A percentile compares a stretch with the other conserved stretches of the same genome.
Conservation (phyloP, 495 filamentous ascomycete species). For the Articulospora tetracladia region DNA sequence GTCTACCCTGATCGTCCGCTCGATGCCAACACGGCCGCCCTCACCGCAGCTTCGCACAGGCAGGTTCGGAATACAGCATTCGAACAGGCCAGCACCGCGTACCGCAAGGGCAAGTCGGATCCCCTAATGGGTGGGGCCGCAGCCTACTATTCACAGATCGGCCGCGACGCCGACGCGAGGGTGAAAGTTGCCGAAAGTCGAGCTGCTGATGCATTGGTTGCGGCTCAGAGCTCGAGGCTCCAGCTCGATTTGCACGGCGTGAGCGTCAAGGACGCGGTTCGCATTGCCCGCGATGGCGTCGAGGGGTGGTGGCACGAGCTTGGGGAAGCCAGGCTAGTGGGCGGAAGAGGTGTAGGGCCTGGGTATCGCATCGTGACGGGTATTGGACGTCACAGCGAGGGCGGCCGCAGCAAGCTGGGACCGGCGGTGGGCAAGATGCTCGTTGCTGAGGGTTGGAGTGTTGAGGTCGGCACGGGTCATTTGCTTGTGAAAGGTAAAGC, state of each 20-base stretch:
- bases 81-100: slow-evolving; percentile 54
- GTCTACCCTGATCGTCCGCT: background rate
- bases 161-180: slow-evolving; percentile 46
- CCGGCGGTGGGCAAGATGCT: slow-evolving; percentile 79
- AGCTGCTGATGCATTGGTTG: slow-evolving; percentile 53
- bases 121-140: slow-evolving; percentile 63
- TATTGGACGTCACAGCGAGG: slow-evolving; percentile 70
- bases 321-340: slow-evolving; percentile 43
- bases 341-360: slow-evolving; percentile 37
- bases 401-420: slow-evolving; percentile 68
- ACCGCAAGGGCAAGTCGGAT: slow-evolving; percentile 61
- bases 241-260: slow-evolving; percentile 79
- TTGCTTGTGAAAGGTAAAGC: slow-evolving; percentile 58
- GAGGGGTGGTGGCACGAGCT: slow-evolving; percentile 76
- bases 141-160: slow-evolving; percentile 59
- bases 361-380: slow-evolving; percentile 76
- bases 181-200: slow-evolving; percentile 41
- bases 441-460: slow-evolving; percentile 75
- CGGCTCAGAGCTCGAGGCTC: slow-evolving; percentile 33
- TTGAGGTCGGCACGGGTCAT: slow-evolving; percentile 63
- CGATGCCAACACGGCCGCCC: slow-evolving; percentile 8
- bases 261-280: slow-evolving; percentile 69
- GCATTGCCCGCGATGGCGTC: slow-evolving; percentile 66
- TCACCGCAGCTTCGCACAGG: slow-evolving; percentile 12
- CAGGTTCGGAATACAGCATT: slow-evolving; percentile 40